Conservation (phyloP, 805 yeast species). For the Sugiyamaella americana region DNA sequence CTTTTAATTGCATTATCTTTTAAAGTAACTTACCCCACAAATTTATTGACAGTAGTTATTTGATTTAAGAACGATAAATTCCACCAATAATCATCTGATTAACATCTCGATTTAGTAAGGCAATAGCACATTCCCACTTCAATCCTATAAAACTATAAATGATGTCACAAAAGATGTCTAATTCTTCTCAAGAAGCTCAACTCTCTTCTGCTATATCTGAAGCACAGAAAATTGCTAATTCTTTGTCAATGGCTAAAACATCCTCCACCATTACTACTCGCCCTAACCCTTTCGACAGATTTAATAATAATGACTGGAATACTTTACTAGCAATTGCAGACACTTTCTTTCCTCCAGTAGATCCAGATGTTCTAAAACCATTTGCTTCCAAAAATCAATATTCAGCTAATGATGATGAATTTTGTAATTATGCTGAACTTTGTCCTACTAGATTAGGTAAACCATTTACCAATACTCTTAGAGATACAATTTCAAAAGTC, state of each 20-base stretch:
- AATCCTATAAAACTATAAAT: too few species aligned
- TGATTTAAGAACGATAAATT: too few species aligned
- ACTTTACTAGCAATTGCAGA: slow-evolving; percentile 17
- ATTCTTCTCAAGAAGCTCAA: too few species aligned
- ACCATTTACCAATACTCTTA: slow-evolving; percentile 6
- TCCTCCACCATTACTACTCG: neutral
- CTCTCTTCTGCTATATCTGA: neutral
- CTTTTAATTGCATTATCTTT: too few species aligned
- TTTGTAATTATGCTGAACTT: slow-evolving; percentile 11
- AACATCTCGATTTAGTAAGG: too few species aligned
- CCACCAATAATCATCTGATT: too few species aligned
- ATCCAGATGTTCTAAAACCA: slow-evolving; percentile 9
- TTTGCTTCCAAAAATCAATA: slow-evolving; percentile 6
- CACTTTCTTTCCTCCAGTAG: slow-evolving; percentile 17
- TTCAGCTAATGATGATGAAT: neutral
- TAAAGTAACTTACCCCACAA: too few species aligned
- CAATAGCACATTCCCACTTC: too few species aligned
- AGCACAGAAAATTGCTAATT: neutral
- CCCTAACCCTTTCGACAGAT: neutral
- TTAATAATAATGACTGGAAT: slow-evolving; percentile 7
- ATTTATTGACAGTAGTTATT: too few species aligned
- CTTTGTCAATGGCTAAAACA: neutral
- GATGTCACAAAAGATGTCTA: too few species aligned
- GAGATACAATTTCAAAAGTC: neutral
- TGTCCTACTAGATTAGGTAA: slow-evolving; percentile 12